Conservation (phyloP, 768 basidiomycete species). For the Ephemerocybe angulata region DNA sequence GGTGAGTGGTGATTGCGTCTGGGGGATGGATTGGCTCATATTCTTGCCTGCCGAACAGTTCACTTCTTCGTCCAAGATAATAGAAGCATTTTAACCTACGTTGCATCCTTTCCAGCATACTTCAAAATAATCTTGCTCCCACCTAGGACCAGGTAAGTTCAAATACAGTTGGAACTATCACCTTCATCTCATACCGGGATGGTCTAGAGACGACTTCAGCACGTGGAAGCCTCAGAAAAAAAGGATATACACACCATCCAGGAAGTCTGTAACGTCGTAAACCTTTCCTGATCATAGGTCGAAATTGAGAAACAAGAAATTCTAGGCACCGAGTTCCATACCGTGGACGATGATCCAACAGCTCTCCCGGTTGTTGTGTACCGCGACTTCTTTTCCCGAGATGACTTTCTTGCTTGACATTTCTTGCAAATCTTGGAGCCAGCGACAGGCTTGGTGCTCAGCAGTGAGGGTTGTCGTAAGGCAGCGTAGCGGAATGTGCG, state of each 20-base stretch:
- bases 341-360: conserved; percentile 77
- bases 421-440: conserved; percentile 23
- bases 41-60: conserved; percentile 48
- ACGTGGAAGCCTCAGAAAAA: neutral
- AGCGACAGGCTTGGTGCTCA: neutral
- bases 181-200: conserved; percentile 47
- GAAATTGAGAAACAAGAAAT: neutral
- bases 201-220: conserved; percentile 38
- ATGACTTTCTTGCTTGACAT: conserved; percentile 11
- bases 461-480: neutral
- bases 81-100: conserved; percentile 43
- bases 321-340: conserved; percentile 21
- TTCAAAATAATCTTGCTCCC: conserved; percentile 83
- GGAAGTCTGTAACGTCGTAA: conserved; percentile 77
- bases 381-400: conserved; percentile 27
- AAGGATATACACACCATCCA: conserved; percentile 47
- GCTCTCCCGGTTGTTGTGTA: conserved; percentile 31
- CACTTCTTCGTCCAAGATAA: neutral
- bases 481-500: no score
- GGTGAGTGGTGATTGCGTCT: conserved; percentile 69
- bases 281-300: conserved; percentile 47
- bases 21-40: conserved; percentile 91
- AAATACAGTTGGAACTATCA: neutral
- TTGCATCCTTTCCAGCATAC: conserved; percentile 88
- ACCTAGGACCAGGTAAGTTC: conserved; percentile 35